phyloP scores from a whole-genome alignment of 495 filamentous ascomycete species.

The Neurospora africana region DNA sequence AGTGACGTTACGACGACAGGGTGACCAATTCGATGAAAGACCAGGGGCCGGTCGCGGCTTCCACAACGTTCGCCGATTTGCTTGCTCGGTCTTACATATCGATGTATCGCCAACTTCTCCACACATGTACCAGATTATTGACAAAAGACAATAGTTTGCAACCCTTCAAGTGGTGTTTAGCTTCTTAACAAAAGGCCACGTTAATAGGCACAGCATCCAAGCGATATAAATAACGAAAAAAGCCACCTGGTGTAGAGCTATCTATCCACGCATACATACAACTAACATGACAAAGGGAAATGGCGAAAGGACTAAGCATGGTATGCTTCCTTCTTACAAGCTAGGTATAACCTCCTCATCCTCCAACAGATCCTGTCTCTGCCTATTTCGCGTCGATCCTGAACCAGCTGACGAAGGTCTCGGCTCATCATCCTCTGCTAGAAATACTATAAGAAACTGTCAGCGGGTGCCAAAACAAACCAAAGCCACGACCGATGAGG shows the following conservation, averaged over 20 bases:
- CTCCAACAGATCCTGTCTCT: constrained; percentile 10
- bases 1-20: background rate
- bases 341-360: constrained; percentile 21
- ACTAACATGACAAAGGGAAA: background rate
- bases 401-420: background rate
- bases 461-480: background rate
- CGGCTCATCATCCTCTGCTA: constrained; percentile 11
- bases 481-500: background rate
- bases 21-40: background rate
- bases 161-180: background rate
- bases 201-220: background rate
- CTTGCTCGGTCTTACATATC: background rate
- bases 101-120: background rate
- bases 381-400: background rate
- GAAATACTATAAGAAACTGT: constrained; percentile 12
- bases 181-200: background rate
- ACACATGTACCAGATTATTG: background rate
- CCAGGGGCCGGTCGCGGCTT: background rate
- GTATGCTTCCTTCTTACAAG: background rate
- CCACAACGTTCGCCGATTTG: background rate
- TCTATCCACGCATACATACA: background rate
- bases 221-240: background rate
- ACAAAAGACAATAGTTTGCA: background rate
- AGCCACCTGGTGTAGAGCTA: background rate
- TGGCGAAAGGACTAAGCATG: background rate